Conservation (phyloP, 306 rosid species). For the Astragalus glycyphyllos region DNA sequence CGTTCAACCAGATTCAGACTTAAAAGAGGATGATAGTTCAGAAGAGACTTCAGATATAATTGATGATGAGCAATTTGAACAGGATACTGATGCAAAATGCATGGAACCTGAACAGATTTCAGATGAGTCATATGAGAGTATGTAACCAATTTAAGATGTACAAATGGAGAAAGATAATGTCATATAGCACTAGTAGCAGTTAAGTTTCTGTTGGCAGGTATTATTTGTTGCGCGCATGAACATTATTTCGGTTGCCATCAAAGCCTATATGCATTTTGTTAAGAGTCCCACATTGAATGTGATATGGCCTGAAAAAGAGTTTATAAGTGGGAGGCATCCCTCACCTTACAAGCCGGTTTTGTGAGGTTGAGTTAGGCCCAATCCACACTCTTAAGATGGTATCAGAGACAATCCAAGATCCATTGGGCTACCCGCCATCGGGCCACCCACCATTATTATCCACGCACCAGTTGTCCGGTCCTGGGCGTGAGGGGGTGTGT, state of each 20-base stretch:
- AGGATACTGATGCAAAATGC: conserved; percentile 33
- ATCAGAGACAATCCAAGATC: too few species aligned
- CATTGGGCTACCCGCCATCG: too few species aligned
- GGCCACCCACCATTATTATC: too few species aligned
- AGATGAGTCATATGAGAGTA: conserved; percentile 42
- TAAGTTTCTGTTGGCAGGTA: conserved; percentile 34
- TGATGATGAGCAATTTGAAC: conserved; percentile 45
- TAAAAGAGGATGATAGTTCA: conserved; percentile 36
- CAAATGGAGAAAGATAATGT: conserved; percentile 38
- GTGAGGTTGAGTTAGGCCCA: too few species aligned
- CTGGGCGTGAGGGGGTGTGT: too few species aligned
- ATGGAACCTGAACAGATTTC: conserved; percentile 49
- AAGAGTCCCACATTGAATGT: too few species aligned
- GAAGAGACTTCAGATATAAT: conserved; percentile 40
- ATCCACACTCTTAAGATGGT: too few species aligned
- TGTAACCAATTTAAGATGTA: conserved; percentile 38
- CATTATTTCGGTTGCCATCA: neutral
- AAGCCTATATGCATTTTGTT: conserved; percentile 22
- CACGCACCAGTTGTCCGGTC: too few species aligned
- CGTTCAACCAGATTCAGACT: conserved; percentile 35
- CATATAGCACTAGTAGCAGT: conserved; percentile 18
- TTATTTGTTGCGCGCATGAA: conserved; percentile 13
- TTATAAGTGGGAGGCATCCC: too few species aligned
- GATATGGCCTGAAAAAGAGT: too few species aligned
- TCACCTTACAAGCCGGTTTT: too few species aligned